phyloP scores from a whole-genome alignment of 257 asterid species.

The Solanum clarkiae region DNA sequence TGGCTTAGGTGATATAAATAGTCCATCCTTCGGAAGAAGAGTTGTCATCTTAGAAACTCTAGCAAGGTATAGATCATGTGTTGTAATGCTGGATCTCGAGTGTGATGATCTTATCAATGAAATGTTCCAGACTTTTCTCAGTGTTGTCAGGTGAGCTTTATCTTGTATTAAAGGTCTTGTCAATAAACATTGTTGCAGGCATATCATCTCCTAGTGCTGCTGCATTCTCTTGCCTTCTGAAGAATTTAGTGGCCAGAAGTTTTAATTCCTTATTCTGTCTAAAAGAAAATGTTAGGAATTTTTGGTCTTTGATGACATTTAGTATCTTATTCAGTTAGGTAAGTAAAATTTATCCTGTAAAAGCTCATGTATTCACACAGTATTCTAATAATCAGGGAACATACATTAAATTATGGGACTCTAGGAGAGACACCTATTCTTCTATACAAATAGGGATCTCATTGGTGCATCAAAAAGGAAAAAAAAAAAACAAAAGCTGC shows the following conservation, averaged over 20 bases:
- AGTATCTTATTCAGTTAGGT: neutral
- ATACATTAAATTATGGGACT: neutral
- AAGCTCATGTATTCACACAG: neutral
- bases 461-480: neutral
- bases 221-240: neutral
- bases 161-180: neutral
- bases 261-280: neutral
- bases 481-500: neutral
- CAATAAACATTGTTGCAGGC: neutral
- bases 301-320: neutral
- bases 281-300: neutral
- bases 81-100: slow-evolving; percentile 97
- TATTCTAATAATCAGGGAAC: neutral
- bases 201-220: neutral
- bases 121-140: slow-evolving; percentile 71
- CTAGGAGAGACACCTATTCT: neutral
- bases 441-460: neutral
- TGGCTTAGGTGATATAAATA: slow-evolving; percentile 65
- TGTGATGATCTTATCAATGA: slow-evolving; percentile 86
- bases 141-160: slow-evolving; percentile 59
- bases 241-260: neutral
- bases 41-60: slow-evolving; percentile 85
- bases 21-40: slow-evolving; percentile 85
- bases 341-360: neutral
- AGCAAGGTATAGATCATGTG: slow-evolving; percentile 93